Conservation (phyloP, 2,329 filamentous ascomycete genomes). For the Curvularia eragrostidis region DNA sequence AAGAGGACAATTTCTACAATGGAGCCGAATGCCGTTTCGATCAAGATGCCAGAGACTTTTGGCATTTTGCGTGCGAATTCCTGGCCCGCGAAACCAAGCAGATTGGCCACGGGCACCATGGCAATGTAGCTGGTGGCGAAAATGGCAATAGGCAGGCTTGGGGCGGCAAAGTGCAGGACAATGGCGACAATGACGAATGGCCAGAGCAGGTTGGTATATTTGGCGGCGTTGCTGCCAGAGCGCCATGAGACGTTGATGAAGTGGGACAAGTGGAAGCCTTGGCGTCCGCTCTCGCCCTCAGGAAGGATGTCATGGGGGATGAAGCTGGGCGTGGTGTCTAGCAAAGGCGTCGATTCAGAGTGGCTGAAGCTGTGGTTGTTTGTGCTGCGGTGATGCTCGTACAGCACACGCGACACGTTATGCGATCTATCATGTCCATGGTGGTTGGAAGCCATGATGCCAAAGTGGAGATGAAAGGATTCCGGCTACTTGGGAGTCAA, state of each 20-base stretch:
- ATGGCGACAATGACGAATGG: constrained; percentile 75
- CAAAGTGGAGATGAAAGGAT: constrained; percentile 1
- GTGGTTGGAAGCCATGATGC: constrained; percentile 16
- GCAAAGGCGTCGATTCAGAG: constrained; percentile 41
- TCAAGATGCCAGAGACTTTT: constrained; percentile 70
- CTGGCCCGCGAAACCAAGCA: constrained; percentile 76
- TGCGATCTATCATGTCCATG: constrained; percentile 19
- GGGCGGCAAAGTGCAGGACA: constrained; percentile 62
- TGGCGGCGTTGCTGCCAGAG: constrained; percentile 69
- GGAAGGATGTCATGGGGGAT: constrained; percentile 48
- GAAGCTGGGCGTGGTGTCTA: constrained; percentile 27
- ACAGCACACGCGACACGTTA: constrained; percentile 14
- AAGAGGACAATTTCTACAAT: constrained; percentile 85
- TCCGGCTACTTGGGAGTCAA: not conserved
- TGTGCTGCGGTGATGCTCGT: constrained; percentile 21
- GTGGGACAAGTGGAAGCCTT: constrained; percentile 66
- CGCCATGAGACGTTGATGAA: constrained; percentile 70
- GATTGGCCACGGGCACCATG: constrained; percentile 78
- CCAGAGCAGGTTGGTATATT: constrained; percentile 74
- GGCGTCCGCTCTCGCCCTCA: constrained; percentile 72
- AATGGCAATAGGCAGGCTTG: constrained; percentile 64
- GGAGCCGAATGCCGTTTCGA: constrained; percentile 69
- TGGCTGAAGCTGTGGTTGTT: constrained; percentile 22
- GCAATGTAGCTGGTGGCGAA: constrained; percentile 76
- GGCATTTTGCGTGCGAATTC: constrained; percentile 77